A percentile compares a stretch with the other conserved stretches of the same genome.
These are phyloP conservation scores for Berberis vulgaris DNA, from an alignment of 164 flowering plant genomes.

Conservation along the genomic window DNA sequence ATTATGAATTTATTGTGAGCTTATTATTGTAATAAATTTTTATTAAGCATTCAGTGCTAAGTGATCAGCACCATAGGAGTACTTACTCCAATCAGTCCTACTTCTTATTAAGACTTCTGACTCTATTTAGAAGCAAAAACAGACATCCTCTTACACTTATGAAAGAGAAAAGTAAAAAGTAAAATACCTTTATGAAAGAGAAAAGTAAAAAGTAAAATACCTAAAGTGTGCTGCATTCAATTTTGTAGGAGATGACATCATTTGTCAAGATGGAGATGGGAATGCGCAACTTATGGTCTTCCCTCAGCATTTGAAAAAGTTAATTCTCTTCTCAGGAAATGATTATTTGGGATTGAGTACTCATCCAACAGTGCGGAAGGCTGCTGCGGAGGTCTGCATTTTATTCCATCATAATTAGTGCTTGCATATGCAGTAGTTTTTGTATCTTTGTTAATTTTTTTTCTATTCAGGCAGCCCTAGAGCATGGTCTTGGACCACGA, in stretches of 20 bases:
- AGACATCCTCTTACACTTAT: too few species aligned
- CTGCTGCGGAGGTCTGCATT: conserved; percentile 54
- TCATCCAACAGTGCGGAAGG: conserved; percentile 66
- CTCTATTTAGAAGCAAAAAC: too few species aligned
- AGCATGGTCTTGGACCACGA: conserved; percentile 93
- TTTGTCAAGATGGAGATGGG: conserved; percentile 9
- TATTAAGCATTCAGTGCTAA: too few species aligned
- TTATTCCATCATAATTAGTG: not conserved
- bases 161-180: too few species aligned
- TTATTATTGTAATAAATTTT: too few species aligned
- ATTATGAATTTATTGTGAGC: too few species aligned
- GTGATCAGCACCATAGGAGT: too few species aligned
- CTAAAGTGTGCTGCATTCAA: too few species aligned
- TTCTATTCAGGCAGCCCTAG: conserved; percentile 52
- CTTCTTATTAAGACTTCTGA: too few species aligned
- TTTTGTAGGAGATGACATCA: conserved; percentile 46
- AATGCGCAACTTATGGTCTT: conserved; percentile 10
- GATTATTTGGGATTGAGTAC: conserved; percentile 93
- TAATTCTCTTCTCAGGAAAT: conserved; percentile 85
- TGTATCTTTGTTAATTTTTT: not conserved
- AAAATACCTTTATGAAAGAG: too few species aligned
- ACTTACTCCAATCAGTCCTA: too few species aligned
- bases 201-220: too few species aligned
- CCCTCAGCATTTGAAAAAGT: conserved; percentile 28
- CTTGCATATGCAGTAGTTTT: not conserved